A percentile compares a stretch with the other conserved stretches of the same genome.
These are phyloP conservation scores for Clonostachys sp. DNA, from an alignment of 2,329 filamentous ascomycete species.

Conservation along the genomic window DNA sequence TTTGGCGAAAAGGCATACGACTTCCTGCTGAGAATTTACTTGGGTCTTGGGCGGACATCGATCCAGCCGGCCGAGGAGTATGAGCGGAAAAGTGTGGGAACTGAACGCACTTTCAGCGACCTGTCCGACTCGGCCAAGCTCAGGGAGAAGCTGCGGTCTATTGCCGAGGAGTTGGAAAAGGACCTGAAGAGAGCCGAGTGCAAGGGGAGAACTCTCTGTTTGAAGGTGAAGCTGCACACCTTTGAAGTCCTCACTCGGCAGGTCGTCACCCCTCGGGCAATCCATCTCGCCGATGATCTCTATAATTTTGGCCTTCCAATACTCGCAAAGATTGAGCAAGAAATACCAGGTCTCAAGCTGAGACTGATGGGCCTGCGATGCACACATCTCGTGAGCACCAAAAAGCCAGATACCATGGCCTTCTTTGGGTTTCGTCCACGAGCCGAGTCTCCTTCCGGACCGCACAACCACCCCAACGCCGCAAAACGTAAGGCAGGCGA, in stretches of 20 bases:
- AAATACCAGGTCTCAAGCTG: slow-evolving; percentile 73
- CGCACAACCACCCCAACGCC: slow-evolving; percentile 5
- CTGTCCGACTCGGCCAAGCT: slow-evolving; percentile 65
- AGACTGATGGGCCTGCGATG: slow-evolving; percentile 86
- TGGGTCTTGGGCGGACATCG: slow-evolving; percentile 81
- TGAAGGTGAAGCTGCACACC: slow-evolving; percentile 92
- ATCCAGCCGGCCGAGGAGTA: slow-evolving; percentile 85
- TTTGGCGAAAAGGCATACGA: slow-evolving; percentile 91
- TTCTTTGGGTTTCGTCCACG: slow-evolving; percentile 68
- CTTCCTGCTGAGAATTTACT: slow-evolving; percentile 78
- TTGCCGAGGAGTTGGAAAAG: slow-evolving; percentile 80
- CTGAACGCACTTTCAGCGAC: slow-evolving; percentile 86
- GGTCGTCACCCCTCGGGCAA: slow-evolving; percentile 65
- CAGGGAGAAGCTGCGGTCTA: slow-evolving; percentile 72
- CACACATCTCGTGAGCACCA: slow-evolving; percentile 81
- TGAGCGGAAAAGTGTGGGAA: slow-evolving; percentile 90
- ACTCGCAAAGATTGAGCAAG: slow-evolving; percentile 76
- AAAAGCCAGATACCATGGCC: slow-evolving; percentile 68
- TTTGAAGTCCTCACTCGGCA: slow-evolving; percentile 90
- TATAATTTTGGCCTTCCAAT: slow-evolving; percentile 81
- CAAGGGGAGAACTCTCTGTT: slow-evolving; percentile 83
- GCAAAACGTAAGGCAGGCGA: slow-evolving; percentile 27
- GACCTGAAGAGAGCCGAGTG: slow-evolving; percentile 76
- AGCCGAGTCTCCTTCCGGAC: slow-evolving; percentile 7
- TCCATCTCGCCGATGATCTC: slow-evolving; percentile 73